These are phyloP conservation scores for Verbascum thapsus DNA, from an alignment of 257 asterid species.

Conservation along the genomic window DNA sequence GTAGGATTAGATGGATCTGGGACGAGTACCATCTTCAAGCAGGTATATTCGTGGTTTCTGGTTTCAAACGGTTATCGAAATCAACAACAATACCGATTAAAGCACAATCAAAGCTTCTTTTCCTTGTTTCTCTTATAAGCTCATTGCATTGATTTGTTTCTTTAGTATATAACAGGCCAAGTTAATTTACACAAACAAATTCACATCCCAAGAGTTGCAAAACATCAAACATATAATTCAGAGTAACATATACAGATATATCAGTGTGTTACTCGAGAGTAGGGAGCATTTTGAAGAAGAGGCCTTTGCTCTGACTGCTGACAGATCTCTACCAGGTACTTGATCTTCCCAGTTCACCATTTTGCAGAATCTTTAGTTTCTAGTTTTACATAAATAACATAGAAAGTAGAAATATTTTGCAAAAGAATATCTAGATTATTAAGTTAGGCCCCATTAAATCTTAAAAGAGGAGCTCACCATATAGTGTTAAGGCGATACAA, in stretches of 20 bases:
- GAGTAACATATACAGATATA: slow-evolving; percentile 55
- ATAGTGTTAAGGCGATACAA: too few relatives aligned
- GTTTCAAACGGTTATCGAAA: neutral
- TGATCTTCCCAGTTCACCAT: too few relatives aligned
- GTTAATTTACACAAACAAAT: slow-evolving; percentile 48
- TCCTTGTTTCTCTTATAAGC: neutral
- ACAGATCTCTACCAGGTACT: slow-evolving; percentile 45
- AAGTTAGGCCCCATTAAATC: neutral
- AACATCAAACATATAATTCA: slow-evolving; percentile 57
- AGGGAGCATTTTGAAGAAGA: slow-evolving; percentile 68
- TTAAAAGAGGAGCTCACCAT: neutral
- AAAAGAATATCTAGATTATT: neutral
- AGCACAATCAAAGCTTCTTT: slow-evolving; percentile 1
- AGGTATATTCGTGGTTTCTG: slow-evolving; percentile 39
- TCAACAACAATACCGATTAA: neutral
- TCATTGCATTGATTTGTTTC: slow-evolving; percentile 15
- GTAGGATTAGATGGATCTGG: slow-evolving; percentile 74
- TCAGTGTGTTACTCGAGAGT: slow-evolving; percentile 59
- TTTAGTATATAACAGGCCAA: slow-evolving; percentile 48
- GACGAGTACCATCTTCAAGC: slow-evolving; percentile 73
- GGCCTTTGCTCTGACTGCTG: slow-evolving; percentile 32
- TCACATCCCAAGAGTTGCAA: slow-evolving; percentile 55
- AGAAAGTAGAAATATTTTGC: neutral
- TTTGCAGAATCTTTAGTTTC: too few relatives aligned
- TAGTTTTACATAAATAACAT: neutral